A percentile compares a stretch with the other conserved stretches of the same genome.
Conservation (phyloP, 345 rosid species). For the Pseudoturritis turrita region DNA sequence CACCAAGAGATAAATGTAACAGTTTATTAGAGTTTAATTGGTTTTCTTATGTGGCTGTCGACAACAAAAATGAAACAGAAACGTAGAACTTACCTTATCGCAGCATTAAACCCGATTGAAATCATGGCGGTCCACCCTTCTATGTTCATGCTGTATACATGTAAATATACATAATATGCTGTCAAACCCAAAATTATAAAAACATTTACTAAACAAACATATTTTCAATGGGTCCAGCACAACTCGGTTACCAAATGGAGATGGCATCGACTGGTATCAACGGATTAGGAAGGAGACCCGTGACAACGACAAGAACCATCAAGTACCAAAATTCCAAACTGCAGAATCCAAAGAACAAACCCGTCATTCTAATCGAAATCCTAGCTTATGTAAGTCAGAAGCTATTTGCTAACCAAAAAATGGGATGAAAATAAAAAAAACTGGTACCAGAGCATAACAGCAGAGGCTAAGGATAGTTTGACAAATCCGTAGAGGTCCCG, state of each 20-base stretch:
- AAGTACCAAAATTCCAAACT: conserved; percentile 98
- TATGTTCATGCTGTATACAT: conserved; percentile 67
- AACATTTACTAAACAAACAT: neutral
- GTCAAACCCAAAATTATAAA: neutral
- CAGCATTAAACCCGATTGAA: conserved; percentile 87
- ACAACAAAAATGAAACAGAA: neutral
- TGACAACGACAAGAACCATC: conserved; percentile 67
- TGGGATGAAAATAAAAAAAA: neutral
- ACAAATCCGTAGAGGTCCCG: conserved; percentile 66
- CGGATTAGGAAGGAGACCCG: conserved; percentile 76
- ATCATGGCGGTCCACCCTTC: conserved; percentile 93
- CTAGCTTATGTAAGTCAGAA: neutral
- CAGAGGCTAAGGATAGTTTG: conserved; percentile 87
- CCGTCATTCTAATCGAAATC: neutral
- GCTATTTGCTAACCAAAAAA: neutral
- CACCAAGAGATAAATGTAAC: neutral
- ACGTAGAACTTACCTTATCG: conserved; percentile 52
- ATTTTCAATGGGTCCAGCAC: neutral
- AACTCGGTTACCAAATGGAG: conserved; percentile 63
- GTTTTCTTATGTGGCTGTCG: neutral
- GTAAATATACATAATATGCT: too few relatives aligned
- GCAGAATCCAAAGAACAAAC: conserved; percentile 14
- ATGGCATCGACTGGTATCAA: conserved; percentile 84
- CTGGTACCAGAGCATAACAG: conserved; percentile 80
- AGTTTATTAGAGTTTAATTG: neutral